These are phyloP conservation scores for Luzula sylvatica DNA, from an alignment of 176 grass and related monocot species.

Conservation along the genomic window DNA sequence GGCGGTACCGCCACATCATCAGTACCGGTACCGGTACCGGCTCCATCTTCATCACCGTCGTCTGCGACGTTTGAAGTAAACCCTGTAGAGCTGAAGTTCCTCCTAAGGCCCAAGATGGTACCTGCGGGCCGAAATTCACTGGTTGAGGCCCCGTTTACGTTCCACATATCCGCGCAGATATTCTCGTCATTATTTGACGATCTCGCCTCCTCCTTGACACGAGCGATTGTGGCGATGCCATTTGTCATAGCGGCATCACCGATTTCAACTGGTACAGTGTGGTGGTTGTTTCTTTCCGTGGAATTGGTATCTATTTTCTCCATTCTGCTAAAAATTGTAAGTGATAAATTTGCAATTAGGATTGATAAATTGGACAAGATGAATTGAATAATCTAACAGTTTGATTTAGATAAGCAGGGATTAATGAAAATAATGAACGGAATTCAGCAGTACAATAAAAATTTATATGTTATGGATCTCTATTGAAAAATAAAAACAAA, in stretches of 20 bases:
- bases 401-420: too few relatives aligned
- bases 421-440: too few relatives aligned
- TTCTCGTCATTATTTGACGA: slow-evolving; percentile 13
- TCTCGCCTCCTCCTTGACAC: slow-evolving; percentile 17
- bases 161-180: slow-evolving; percentile 33
- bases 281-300: background rate
- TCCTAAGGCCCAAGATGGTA: slow-evolving; percentile 12
- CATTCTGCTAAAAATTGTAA: slow-evolving; percentile 7
- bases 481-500: background rate
- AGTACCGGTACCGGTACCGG: too few relatives aligned
- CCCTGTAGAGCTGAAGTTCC: slow-evolving; percentile 12
- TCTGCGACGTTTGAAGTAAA: slow-evolving; percentile 30
- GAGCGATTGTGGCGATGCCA: slow-evolving; percentile 14
- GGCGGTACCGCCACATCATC: slow-evolving; percentile 7
- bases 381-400: too few relatives aligned
- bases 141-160: slow-evolving; percentile 24
- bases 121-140: slow-evolving; percentile 32
- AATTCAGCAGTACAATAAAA: too few relatives aligned
- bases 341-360: too few relatives aligned
- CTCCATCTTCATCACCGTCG: slow-evolving; percentile 6
- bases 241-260: slow-evolving; percentile 8
- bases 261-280: slow-evolving; percentile 1
- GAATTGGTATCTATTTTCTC: background rate
- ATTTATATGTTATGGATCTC: too few relatives aligned
- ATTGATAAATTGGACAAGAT: too few relatives aligned